Percentiles rank a stretch among this genome's conserved stretches.
Conservation (phyloP, 2,329 filamentous ascomycete species). For the Pseudogymnoascus sp. region DNA sequence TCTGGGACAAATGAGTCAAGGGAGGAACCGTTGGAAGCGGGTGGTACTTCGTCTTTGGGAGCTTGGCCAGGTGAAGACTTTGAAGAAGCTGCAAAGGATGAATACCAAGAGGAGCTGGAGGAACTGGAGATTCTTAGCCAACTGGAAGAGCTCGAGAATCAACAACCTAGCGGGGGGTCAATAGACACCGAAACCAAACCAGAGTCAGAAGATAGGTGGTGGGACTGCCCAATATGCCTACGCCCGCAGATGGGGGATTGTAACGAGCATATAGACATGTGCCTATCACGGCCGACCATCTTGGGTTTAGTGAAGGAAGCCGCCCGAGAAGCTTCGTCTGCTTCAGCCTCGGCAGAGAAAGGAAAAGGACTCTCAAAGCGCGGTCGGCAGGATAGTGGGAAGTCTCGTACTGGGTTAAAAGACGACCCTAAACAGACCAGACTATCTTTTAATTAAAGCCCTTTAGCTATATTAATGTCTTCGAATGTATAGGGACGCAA, state of each 20-base stretch:
- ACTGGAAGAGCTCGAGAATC: slow-evolving; percentile 37
- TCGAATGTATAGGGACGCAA: neutral
- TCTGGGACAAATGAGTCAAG: slow-evolving; percentile 27
- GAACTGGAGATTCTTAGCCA: slow-evolving; percentile 58
- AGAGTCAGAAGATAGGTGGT: slow-evolving; percentile 45
- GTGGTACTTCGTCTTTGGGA: slow-evolving; percentile 53
- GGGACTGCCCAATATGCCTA: slow-evolving; percentile 86
- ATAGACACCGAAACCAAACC: neutral
- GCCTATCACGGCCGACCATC: slow-evolving; percentile 79
- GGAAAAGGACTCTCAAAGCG: neutral
- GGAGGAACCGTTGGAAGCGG: slow-evolving; percentile 33
- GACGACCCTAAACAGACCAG: slow-evolving; percentile 5
- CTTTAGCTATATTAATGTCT: neutral
- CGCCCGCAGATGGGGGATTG: slow-evolving; percentile 66
- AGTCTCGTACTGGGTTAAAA: neutral
- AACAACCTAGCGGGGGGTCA: slow-evolving; percentile 31
- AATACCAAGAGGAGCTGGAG: slow-evolving; percentile 54
- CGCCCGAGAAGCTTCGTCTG: slow-evolving; percentile 47
- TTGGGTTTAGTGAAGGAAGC: slow-evolving; percentile 51
- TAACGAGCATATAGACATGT: slow-evolving; percentile 89
- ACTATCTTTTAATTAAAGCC: neutral
- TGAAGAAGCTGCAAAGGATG: slow-evolving; percentile 54
- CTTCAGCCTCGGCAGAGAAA: neutral
- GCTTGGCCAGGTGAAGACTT: slow-evolving; percentile 63
- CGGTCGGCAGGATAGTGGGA: neutral